Conservation (phyloP, 805 yeast species). For the Spathaspora arborariae region DNA sequence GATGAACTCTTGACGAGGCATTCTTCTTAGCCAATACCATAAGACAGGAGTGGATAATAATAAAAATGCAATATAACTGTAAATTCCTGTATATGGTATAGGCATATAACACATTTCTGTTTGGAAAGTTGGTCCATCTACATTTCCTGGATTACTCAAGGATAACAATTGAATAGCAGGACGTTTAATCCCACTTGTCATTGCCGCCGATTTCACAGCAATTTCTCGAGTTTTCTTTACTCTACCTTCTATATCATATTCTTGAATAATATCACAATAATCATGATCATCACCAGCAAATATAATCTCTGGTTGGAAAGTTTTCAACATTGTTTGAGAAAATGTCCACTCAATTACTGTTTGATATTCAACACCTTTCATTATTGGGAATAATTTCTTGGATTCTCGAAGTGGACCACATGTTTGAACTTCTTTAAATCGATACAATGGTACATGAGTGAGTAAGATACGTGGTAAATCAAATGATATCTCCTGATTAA, state of each 20-base stretch:
- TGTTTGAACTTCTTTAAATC: constrained; percentile 55
- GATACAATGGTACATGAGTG: constrained; percentile 83
- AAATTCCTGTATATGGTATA: constrained; percentile 44
- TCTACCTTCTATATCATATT: constrained; percentile 29
- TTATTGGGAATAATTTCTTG: constrained; percentile 57
- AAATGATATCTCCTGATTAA: constrained; percentile 20
- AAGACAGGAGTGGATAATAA: too few relatives aligned
- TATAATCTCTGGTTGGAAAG: constrained; percentile 60
- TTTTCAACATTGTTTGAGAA: constrained; percentile 54
- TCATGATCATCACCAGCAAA: constrained; percentile 98
- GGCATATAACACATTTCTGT: constrained; percentile 58
- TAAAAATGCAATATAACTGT: constrained; percentile 25
- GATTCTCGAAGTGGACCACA: constrained; percentile 85
- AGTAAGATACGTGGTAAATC: constrained; percentile 62
- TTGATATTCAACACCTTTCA: constrained; percentile 81
- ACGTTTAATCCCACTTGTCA: constrained; percentile 83
- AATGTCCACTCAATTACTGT: constrained; percentile 71
- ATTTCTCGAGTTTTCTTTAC: constrained; percentile 48
- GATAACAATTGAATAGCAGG: constrained; percentile 89
- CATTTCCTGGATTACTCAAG: constrained; percentile 43
- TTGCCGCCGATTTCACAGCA: constrained; percentile 83
- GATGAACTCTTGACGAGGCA: not conserved
- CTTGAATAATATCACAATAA: constrained; percentile 76
- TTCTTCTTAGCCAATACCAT: not conserved
- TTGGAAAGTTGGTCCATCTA: constrained; percentile 16